Conservation (phyloP, 2,329 filamentous ascomycete species). For the Aspergillus aculeatus region DNA sequence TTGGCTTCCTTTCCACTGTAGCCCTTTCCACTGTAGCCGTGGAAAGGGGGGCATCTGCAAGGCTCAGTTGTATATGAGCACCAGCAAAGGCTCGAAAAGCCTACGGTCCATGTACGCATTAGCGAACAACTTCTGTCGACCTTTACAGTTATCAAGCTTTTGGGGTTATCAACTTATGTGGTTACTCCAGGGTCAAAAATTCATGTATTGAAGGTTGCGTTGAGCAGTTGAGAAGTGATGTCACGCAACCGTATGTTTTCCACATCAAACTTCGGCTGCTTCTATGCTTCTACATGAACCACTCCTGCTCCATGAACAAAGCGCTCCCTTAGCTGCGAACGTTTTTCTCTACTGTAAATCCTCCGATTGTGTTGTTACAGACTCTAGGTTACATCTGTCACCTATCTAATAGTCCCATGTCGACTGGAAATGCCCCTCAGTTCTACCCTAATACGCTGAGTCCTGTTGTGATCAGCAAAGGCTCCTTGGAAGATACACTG, state of each 20-base stretch:
- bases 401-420: neutral
- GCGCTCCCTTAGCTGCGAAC: neutral
- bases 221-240: neutral
- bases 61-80: too few relatives aligned
- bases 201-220: neutral
- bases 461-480: slow-evolving; percentile 19
- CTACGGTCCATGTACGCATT: too few relatives aligned
- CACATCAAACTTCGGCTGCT: neutral
- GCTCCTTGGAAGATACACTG: slow-evolving; percentile 21
- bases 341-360: neutral
- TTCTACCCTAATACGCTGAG: slow-evolving; percentile 30
- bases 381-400: neutral
- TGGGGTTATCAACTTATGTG: neutral
- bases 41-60: too few relatives aligned
- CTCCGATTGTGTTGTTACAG: neutral
- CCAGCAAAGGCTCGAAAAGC: too few relatives aligned
- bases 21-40: too few relatives aligned
- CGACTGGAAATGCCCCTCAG: slow-evolving; percentile 16
- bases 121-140: too few relatives aligned
- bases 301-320: neutral
- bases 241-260: neutral
- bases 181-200: neutral
- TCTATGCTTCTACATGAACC: neutral
- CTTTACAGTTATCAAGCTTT: too few relatives aligned
- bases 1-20: too few relatives aligned